Percentiles rank a stretch among this genome's conserved stretches.
phyloP scores from a whole-genome alignment of 257 asterid species.

The Solanum ossicruentum region DNA sequence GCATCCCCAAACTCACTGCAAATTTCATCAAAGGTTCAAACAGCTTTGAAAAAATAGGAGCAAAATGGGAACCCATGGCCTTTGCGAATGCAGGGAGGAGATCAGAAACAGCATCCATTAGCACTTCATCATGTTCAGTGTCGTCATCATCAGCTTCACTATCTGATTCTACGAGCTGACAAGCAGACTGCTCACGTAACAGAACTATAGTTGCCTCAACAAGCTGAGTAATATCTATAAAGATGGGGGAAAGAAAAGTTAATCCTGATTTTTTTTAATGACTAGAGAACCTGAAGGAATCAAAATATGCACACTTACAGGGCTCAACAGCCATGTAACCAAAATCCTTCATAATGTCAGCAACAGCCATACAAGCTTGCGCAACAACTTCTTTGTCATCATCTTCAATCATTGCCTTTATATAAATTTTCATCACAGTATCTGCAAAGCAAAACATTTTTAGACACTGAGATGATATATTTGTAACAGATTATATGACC shows the following conservation, averaged over 20 bases:
- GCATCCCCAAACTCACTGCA: slow-evolving; percentile 40
- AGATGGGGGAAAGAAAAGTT: not conserved
- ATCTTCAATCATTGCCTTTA: slow-evolving; percentile 78
- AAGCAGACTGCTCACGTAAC: slow-evolving; percentile 71
- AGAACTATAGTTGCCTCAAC: slow-evolving; percentile 67
- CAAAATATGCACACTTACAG: slow-evolving; percentile 43
- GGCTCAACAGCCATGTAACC: slow-evolving; percentile 84
- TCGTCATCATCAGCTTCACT: slow-evolving; percentile 78
- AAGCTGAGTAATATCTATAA: slow-evolving; percentile 53
- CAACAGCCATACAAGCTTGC: slow-evolving; percentile 81
- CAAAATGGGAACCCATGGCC: slow-evolving; percentile 84
- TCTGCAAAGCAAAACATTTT: slow-evolving; percentile 28
- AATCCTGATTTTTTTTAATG: not conserved
- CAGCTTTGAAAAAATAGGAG: slow-evolving; percentile 65
- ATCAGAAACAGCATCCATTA: slow-evolving; percentile 99
- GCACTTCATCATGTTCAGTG: slow-evolving; percentile 88
- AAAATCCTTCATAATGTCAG: slow-evolving; percentile 72
- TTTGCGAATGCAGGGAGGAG: slow-evolving; percentile 95
- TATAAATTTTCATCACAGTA: slow-evolving; percentile 66
- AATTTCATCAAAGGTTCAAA: slow-evolving; percentile 86
- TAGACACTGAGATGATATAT: not conserved
- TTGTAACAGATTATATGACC: not conserved
- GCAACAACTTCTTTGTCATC: slow-evolving; percentile 99
- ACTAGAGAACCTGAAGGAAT: slow-evolving; percentile 1
- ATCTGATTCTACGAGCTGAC: slow-evolving; percentile 83